Base-by-base conservation (phyloP, 176 grass and related monocot species). In the Oryza coarctata region DNA sequence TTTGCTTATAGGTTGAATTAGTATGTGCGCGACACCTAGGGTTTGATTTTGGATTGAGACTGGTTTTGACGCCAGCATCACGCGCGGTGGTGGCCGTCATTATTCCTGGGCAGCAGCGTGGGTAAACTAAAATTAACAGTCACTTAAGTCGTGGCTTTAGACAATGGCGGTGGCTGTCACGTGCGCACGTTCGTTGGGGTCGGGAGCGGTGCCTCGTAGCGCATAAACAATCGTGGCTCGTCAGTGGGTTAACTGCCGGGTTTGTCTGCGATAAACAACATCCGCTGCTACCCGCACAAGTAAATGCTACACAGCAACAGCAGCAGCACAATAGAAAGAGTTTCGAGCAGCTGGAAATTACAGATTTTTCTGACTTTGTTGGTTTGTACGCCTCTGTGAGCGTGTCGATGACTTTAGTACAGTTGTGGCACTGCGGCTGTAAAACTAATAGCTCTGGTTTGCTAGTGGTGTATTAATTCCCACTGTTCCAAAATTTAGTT, bases 171-270 rank as follows among this genome's bases (percentile, higher is more conserved):
- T 74, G 35, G 76, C 63, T 64, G 71, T 85, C 87, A 89, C 82
- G 82, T 89, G 82, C 71, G 70, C 87, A 85, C 77, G 87, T 89
- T 80, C 57, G 32, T n/a, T 12, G 72, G 18, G n/a, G 78, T 44
- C 38, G 38, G 41, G 83, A 83, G 83, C 82, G 87, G 83, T 89
- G 83, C 87, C 87, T 89, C 87, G 87, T 82, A 80, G 55, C 22
- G 83, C 83, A 77, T 89, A 89, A 89, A 89, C 87, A 85, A 85
- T 29, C 82, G 8, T 71, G 0, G 65, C 43, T 55, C 55, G 72
- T 89, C 83, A 85, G 82, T 85, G 83, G 72, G 78, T 57, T 89
- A 82, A 77, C 71, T 43, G 22, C 20, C 10, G 12, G 72, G 36
- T 85, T 74, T 77, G 57, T 28, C 33, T 3, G 17, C 1, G 22